Percentiles rank a stretch among this genome's conserved stretches.
Conservation (phyloP, 2,329 filamentous ascomycete species). For the Seiridium cupressi region DNA sequence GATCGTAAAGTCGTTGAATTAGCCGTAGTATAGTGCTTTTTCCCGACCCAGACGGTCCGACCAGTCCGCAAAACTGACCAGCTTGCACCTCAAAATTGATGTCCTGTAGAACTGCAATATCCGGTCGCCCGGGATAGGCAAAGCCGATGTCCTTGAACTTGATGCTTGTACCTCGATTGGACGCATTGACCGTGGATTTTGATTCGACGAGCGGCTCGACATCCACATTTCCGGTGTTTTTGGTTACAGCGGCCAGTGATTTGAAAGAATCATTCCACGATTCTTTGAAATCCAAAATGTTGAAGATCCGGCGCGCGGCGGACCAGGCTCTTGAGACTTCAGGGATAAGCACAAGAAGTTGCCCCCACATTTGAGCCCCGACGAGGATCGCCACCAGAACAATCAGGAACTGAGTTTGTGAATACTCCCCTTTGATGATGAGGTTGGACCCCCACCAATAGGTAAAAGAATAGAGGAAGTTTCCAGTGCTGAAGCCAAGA, state of each 20-base stretch:
- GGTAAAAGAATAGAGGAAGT: constrained; percentile 60
- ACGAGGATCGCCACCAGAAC: constrained; percentile 61
- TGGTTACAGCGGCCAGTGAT: background rate
- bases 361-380: constrained; percentile 59
- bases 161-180: constrained; percentile 41
- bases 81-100: constrained; percentile 56
- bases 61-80: constrained; percentile 61
- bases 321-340: constrained; percentile 58
- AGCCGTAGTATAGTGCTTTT: constrained; percentile 65
- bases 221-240: background rate
- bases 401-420: constrained; percentile 59
- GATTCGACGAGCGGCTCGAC: background rate
- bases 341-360: constrained; percentile 64
- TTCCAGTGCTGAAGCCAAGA: constrained; percentile 47
- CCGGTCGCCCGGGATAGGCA: constrained; percentile 62
- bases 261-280: background rate
- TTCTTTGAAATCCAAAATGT: constrained; percentile 23
- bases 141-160: constrained; percentile 61
- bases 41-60: constrained; percentile 64
- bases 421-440: constrained; percentile 56
- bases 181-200: constrained; percentile 18
- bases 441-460: constrained; percentile 68
- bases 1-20: constrained; percentile 48
- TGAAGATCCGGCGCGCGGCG: constrained; percentile 47
- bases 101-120: constrained; percentile 53